phyloP scores from a whole-genome alignment of 163 green algal genomes.

The Chlamydomonas reinhardtii region DNA sequence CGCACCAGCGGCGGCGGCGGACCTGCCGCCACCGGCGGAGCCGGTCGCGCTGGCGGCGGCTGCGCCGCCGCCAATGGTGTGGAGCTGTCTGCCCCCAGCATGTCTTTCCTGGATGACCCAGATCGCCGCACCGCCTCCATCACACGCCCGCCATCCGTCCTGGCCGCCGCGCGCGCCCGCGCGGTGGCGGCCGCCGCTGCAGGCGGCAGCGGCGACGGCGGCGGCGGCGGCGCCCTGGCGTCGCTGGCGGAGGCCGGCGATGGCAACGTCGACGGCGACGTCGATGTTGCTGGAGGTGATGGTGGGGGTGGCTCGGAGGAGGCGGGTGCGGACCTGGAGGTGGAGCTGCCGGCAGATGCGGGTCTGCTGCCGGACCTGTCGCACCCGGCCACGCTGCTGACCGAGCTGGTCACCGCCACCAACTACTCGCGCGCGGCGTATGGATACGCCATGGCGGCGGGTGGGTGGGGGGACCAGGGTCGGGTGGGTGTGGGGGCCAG shows the following conservation, averaged over 20 bases:
- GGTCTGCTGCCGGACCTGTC: slow-evolving; percentile 22
- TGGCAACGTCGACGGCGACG: not conserved
- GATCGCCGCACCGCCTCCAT: not conserved
- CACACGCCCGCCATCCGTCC: not conserved
- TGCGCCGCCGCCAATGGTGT: too few species aligned
- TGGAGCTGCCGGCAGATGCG: slow-evolving; percentile 7
- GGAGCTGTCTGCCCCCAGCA: not conserved
- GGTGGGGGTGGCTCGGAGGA: not conserved
- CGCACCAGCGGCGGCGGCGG: not conserved
- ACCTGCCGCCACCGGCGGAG: too few species aligned
- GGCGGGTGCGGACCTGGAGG: not conserved
- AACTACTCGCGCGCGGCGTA: slow-evolving; percentile 52
- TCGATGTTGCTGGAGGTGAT: not conserved
- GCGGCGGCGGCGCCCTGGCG: not conserved
- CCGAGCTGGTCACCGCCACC: slow-evolving; percentile 50
- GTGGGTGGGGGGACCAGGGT: not conserved
- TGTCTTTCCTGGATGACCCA: not conserved
- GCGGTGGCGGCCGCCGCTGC: not conserved
- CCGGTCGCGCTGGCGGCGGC: not conserved
- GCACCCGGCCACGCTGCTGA: slow-evolving; percentile 20
- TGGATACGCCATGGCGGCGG: slow-evolving; percentile 53
- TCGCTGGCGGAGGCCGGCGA: not conserved
- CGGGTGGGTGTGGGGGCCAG: not conserved
- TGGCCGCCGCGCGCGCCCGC: too few species aligned
- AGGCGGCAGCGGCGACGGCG: not conserved